Percentiles rank a stretch among this genome's conserved stretches.
Evolutionary conservation across 495 filamentous ascomycete genomes (phyloP).

Genomic region (Xylaria longipes): DNA sequence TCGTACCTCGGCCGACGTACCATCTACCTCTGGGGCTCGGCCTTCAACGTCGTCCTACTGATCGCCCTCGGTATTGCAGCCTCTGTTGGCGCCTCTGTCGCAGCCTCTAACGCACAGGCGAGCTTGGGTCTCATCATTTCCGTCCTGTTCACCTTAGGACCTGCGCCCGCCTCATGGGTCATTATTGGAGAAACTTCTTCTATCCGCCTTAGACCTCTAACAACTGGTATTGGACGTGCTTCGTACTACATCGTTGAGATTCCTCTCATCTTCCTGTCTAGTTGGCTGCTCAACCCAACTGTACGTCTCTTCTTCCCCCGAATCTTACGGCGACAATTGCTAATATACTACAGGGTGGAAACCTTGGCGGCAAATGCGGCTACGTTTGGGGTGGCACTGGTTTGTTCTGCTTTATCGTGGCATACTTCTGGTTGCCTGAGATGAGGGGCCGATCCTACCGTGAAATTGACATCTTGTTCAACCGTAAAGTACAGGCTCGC

Average conservation of each 20-base stretch:
- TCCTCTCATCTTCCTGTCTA: constrained; percentile 60
- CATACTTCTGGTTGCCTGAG: constrained; percentile 44
- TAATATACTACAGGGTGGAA: constrained; percentile 41
- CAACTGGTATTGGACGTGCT: constrained; percentile 62
- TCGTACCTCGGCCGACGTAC: constrained; percentile 54
- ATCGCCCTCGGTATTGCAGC: constrained; percentile 56
- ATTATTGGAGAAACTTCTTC: constrained; percentile 65
- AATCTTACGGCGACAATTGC: constrained; percentile 25
- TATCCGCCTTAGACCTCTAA: constrained; percentile 62
- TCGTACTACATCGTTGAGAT: constrained; percentile 60
- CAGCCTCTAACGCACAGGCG: constrained; percentile 55
- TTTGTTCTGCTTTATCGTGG: constrained; percentile 39
- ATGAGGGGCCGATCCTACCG: constrained; percentile 44
- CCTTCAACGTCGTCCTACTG: constrained; percentile 45
- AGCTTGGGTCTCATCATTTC: constrained; percentile 63
- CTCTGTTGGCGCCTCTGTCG: constrained; percentile 43
- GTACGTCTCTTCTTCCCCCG: constrained; percentile 23
- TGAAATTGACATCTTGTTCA: constrained; percentile 49
- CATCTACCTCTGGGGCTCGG: constrained; percentile 54
- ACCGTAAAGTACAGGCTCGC: constrained; percentile 56
- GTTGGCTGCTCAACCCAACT: constrained; percentile 56
- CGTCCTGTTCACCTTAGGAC: constrained; percentile 59
- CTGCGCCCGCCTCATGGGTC: constrained; percentile 61
- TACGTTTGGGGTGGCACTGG: constrained; percentile 48
- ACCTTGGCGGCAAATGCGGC: constrained; percentile 60